phyloP scores from a whole-genome alignment of 2,329 filamentous ascomycete species.

The Colletotrichum cereale region DNA sequence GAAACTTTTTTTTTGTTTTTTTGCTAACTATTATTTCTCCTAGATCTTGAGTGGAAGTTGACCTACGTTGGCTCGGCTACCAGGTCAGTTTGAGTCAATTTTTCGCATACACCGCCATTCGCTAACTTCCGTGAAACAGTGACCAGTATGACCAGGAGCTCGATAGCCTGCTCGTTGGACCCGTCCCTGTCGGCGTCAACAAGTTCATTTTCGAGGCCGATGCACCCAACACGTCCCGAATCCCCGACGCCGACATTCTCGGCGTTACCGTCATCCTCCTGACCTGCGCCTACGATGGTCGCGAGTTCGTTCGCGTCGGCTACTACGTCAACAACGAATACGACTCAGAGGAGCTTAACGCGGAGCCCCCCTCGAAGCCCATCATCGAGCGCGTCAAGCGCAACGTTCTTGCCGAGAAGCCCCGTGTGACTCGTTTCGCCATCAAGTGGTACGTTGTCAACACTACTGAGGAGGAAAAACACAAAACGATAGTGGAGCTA shows the following conservation, averaged over 20 bases:
- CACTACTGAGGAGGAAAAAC: not conserved
- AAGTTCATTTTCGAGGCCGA: conserved; percentile 99
- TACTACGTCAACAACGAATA: conserved; percentile 99
- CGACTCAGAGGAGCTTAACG: conserved; percentile 87
- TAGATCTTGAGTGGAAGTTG: conserved; percentile 99
- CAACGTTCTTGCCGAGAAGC: conserved; percentile 96
- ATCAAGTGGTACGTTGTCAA: conserved; percentile 88
- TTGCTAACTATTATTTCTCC: conserved; percentile 7
- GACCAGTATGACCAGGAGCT: conserved; percentile 99
- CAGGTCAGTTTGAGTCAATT: conserved; percentile 73
- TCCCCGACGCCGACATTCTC: conserved; percentile 94
- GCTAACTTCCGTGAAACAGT: conserved; percentile 58
- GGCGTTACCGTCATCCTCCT: conserved; percentile 97
- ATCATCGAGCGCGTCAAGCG: conserved; percentile 91
- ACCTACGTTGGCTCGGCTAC: conserved; percentile 99
- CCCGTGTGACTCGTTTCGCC: conserved; percentile 94
- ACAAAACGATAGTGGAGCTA: conserved; percentile 12
- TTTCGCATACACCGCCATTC: conserved; percentile 33
- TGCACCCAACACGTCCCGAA: conserved; percentile 88
- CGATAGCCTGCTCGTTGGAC: conserved; percentile 94
- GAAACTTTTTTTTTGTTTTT: conserved; percentile 1
- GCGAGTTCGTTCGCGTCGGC: conserved; percentile 97
- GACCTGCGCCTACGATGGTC: conserved; percentile 94
- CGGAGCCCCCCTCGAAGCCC: conserved; percentile 91
- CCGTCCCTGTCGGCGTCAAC: conserved; percentile 97